Conservation (phyloP, 306 rosid species). For the Castanea mollissima region DNA sequence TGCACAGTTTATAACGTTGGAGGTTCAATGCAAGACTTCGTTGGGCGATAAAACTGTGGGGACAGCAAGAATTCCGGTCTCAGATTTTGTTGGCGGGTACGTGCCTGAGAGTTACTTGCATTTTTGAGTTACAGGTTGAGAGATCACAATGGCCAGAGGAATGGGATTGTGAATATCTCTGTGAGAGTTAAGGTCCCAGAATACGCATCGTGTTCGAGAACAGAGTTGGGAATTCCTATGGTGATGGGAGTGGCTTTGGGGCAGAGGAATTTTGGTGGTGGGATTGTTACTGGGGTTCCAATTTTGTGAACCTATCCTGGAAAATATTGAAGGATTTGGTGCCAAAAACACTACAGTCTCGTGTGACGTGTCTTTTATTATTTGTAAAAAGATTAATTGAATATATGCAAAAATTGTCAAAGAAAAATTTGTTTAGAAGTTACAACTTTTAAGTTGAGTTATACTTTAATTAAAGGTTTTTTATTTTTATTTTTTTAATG, state of each 20-base stretch:
- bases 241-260: background rate
- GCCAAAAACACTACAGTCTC: background rate
- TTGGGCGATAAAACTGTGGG: background rate
- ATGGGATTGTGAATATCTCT: background rate
- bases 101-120: background rate
- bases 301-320: background rate
- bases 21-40: background rate
- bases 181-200: background rate
- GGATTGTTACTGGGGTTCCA: background rate
- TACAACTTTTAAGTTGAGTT: too few relatives aligned
- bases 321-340: background rate
- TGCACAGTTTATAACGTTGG: background rate
- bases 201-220: background rate
- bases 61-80: background rate
- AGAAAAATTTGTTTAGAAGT: too few relatives aligned
- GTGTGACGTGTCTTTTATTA: too few relatives aligned
- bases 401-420: too few relatives aligned
- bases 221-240: background rate
- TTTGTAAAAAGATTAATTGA: too few relatives aligned
- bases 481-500: too few relatives aligned
- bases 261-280: background rate
- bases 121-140: background rate
- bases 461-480: too few relatives aligned
- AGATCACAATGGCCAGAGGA: background rate
- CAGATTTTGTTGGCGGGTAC: background rate